Percentiles rank a stretch among this genome's conserved stretches.
Evolutionary conservation across 2,329 filamentous ascomycete species (phyloP).

Genomic region (Neocatenulostroma microsporum): DNA sequence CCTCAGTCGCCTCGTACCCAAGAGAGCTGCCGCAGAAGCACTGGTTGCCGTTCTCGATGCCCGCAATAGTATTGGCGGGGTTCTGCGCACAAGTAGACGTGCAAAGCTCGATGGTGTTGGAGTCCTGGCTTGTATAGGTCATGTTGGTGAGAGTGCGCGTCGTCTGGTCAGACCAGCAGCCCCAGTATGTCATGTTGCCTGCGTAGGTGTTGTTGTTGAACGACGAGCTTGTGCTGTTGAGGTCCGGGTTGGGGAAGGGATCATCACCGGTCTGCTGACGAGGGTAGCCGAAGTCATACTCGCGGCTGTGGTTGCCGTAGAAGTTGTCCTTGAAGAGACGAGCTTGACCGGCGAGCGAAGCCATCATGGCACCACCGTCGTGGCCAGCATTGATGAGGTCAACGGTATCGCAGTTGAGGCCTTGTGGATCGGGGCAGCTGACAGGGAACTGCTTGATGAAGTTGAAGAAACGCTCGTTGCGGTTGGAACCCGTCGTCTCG

Average conservation of each 20-base stretch:
- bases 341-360: constrained; percentile 27
- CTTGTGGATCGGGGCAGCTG: constrained; percentile 20
- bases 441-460: constrained; percentile 31
- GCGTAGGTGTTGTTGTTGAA: constrained; percentile 26
- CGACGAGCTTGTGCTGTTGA: constrained; percentile 15
- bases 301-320: constrained; percentile 26
- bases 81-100: constrained; percentile 23
- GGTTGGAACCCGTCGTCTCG: constrained; percentile 26
- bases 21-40: constrained; percentile 30
- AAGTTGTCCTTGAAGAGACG: constrained; percentile 34
- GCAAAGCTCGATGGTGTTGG: constrained; percentile 26
- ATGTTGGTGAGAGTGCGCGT: constrained; percentile 18
- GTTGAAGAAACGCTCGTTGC: constrained; percentile 35
- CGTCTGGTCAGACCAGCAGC: constrained; percentile 30
- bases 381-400: constrained; percentile 30
- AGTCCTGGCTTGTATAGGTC: constrained; percentile 22
- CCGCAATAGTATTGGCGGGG: constrained; percentile 30
- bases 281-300: constrained; percentile 33
- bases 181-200: constrained; percentile 31
- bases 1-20: constrained; percentile 17
- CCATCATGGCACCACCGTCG: constrained; percentile 31
- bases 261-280: constrained; percentile 27
- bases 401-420: constrained; percentile 28
- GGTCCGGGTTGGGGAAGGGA: constrained; percentile 26
- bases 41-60: constrained; percentile 26